Conservation (phyloP, 140 eudicot genomes). For the Anethum foeniculum region DNA sequence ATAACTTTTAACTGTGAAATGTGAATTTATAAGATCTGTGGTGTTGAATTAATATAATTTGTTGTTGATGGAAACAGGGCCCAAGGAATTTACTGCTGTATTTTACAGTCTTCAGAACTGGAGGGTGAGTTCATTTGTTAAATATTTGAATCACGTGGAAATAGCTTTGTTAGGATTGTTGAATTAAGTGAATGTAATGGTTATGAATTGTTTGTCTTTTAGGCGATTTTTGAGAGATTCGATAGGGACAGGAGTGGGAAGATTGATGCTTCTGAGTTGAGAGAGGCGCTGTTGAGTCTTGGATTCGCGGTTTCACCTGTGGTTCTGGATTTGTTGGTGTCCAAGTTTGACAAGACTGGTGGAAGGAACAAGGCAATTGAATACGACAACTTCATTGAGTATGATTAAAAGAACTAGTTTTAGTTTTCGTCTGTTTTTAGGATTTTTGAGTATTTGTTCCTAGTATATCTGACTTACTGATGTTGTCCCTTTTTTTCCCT, state of each 20-base stretch:
- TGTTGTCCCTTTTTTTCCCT: background rate
- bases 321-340: constrained; percentile 63
- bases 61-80: constrained; percentile 46
- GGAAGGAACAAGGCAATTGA: constrained; percentile 69
- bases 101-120: constrained; percentile 78
- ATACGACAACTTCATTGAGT: constrained; percentile 92
- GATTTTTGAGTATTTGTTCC: background rate
- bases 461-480: background rate
- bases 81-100: constrained; percentile 78
- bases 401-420: constrained; percentile 7
- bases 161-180: background rate
- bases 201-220: background rate
- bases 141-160: background rate
- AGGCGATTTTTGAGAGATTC: constrained; percentile 73
- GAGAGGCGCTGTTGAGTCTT: constrained; percentile 70
- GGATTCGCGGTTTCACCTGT: constrained; percentile 66
- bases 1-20: background rate
- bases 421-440: background rate
- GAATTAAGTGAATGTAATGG: background rate
- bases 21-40: background rate
- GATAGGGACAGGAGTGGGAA: constrained; percentile 81
- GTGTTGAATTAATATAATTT: background rate
- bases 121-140: constrained; percentile 57
- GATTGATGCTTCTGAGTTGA: constrained; percentile 63
- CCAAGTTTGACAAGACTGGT: constrained; percentile 73